These are phyloP conservation scores for Jaltomata sinuosa DNA, from an alignment of 257 asterid genomes.

Conservation along the genomic window DNA sequence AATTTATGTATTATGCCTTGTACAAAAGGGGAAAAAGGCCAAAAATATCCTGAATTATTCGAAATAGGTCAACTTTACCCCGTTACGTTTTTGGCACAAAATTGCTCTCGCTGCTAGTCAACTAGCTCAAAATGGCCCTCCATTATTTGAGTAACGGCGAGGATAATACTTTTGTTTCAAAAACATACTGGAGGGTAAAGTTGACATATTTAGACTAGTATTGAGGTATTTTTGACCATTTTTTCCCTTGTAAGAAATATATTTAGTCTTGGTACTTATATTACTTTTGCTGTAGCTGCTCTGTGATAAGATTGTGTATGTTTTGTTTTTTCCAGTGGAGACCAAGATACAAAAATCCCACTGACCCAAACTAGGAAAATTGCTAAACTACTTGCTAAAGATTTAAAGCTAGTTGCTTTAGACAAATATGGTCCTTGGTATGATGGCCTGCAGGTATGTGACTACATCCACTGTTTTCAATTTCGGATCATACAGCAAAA, in stretches of 20 bases:
- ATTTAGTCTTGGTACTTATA: neutral
- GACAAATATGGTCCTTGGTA: conserved; percentile 21
- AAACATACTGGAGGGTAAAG: neutral
- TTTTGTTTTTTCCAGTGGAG: conserved; percentile 8
- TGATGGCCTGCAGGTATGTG: conserved; percentile 19
- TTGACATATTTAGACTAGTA: neutral
- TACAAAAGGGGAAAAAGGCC: neutral
- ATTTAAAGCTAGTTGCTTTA: conserved; percentile 3
- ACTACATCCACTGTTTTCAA: neutral
- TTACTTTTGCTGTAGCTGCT: neutral
- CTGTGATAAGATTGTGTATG: neutral
- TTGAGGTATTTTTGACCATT: neutral
- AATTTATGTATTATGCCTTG: neutral
- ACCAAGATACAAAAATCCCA: conserved; percentile 20
- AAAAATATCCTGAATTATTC: neutral
- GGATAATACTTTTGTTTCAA: neutral
- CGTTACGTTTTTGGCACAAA: neutral
- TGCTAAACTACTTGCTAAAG: conserved; percentile 6
- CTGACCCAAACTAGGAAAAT: conserved; percentile 16
- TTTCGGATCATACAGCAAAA: neutral
- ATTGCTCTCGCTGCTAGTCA: neutral
- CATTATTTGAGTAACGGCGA: neutral
- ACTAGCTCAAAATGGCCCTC: neutral
- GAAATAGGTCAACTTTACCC: neutral
- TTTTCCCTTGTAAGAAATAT: neutral